Conservation (phyloP, 371 early-diverging fungal genomes). For the Sporodiniella umbellata region DNA sequence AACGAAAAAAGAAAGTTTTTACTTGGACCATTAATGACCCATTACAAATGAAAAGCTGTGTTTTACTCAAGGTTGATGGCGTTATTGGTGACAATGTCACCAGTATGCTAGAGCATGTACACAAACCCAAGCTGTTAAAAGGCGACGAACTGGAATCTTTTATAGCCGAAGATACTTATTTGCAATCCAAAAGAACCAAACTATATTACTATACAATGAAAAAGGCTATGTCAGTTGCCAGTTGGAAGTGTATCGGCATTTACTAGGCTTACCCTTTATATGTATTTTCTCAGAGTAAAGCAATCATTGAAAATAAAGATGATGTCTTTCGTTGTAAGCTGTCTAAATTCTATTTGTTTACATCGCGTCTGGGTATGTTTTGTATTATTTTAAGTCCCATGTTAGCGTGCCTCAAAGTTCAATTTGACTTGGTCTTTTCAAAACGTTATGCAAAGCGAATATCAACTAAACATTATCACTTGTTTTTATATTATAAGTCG, state of each 20-base stretch:
- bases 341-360: too few relatives aligned
- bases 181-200: constrained; percentile 10
- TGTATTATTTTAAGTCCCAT: too few relatives aligned
- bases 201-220: constrained; percentile 15
- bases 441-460: too few relatives aligned
- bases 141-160: constrained; percentile 16
- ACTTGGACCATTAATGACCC: constrained; percentile 63
- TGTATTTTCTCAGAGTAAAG: too few relatives aligned
- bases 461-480: too few relatives aligned
- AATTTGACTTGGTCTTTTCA: too few relatives aligned
- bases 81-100: constrained; percentile 52
- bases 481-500: too few relatives aligned
- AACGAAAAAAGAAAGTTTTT: constrained; percentile 42
- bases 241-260: constrained; percentile 16
- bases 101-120: constrained; percentile 9
- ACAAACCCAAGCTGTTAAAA: constrained; percentile 9
- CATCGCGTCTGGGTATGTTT: too few relatives aligned
- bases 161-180: constrained; percentile 16
- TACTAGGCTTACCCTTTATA: too few relatives aligned
- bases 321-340: too few relatives aligned
- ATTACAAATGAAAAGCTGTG: constrained; percentile 44
- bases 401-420: too few relatives aligned
- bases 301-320: too few relatives aligned
- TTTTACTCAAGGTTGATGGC: constrained; percentile 52
- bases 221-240: constrained; percentile 12